phyloP scores from a whole-genome alignment of 108 stramenopile species.

The Nannochloropsis oceanica region DNA sequence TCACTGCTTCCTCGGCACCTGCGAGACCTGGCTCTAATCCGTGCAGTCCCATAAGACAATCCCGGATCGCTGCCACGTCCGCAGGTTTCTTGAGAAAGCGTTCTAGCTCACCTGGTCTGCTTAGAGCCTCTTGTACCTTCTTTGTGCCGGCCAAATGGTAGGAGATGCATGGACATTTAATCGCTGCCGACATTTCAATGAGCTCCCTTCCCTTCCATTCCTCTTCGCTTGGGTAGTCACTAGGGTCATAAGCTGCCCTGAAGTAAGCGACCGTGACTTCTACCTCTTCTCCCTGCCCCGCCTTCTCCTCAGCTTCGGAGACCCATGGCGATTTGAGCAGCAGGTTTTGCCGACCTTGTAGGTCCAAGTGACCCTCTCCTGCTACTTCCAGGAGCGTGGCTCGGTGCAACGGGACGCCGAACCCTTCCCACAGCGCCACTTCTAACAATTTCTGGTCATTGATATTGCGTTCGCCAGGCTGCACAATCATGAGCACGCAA shows the following conservation, averaged over 20 bases:
- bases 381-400: conserved; percentile 39
- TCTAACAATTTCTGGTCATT: conserved; percentile 80
- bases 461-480: conserved; percentile 75
- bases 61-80: conserved; percentile 29
- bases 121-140: conserved; percentile 85
- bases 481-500: conserved; percentile 66
- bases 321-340: neutral
- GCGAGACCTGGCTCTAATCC: conserved; percentile 55
- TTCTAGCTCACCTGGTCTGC: conserved; percentile 60
- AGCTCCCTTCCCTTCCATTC: conserved; percentile 62
- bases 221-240: conserved; percentile 60
- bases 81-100: conserved; percentile 37
- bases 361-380: neutral
- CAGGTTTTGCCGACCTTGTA: neutral
- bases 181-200: conserved; percentile 57
- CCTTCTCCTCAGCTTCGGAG: neutral
- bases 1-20: conserved; percentile 46
- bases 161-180: conserved; percentile 68
- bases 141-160: conserved; percentile 89
- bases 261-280: conserved; percentile 67
- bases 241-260: conserved; percentile 80
- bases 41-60: conserved; percentile 61
- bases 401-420: conserved; percentile 56
- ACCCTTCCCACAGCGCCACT: conserved; percentile 52
- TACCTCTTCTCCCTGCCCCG: neutral